Conservation (phyloP, 2,329 filamentous ascomycete genomes). For the Dothiorella sarmentorum region DNA sequence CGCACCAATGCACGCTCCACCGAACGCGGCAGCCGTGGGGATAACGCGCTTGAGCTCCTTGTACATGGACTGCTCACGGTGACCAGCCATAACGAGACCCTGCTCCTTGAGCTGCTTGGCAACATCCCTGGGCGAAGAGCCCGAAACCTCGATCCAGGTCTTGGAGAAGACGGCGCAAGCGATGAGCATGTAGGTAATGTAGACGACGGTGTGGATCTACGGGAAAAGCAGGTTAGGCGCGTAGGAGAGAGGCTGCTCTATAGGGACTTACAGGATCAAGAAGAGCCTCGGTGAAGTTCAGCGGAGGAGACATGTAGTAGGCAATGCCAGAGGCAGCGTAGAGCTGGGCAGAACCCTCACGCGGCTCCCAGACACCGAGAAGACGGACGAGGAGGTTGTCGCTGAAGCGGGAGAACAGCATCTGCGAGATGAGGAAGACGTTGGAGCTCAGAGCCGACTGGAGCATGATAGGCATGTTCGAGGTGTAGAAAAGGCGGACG, state of each 20-base stretch:
- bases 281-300: conserved; percentile 96
- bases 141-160: conserved; percentile 99
- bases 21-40: conserved; percentile 94
- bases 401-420: conserved; percentile 98
- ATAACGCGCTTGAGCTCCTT: conserved; percentile 99
- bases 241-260: background rate
- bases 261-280: conserved; percentile 63
- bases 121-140: conserved; percentile 94
- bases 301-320: conserved; percentile 99
- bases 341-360: conserved; percentile 93
- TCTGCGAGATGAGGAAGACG: conserved; percentile 98
- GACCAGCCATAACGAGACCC: conserved; percentile 97
- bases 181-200: conserved; percentile 96
- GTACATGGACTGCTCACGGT: conserved; percentile 99
- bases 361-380: conserved; percentile 97
- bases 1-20: conserved; percentile 97
- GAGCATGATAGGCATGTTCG: conserved; percentile 99
- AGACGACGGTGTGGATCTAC: conserved; percentile 83
- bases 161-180: conserved; percentile 99
- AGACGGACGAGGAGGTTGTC: conserved; percentile 98
- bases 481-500: conserved; percentile 98
- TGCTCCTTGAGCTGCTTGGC: conserved; percentile 99
- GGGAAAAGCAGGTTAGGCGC: background rate
- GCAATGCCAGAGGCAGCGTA: conserved; percentile 89
- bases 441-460: conserved; percentile 98